Base-by-base conservation (phyloP, 768 basidiomycete species). In the Phlebiopsis gigantea region DNA sequence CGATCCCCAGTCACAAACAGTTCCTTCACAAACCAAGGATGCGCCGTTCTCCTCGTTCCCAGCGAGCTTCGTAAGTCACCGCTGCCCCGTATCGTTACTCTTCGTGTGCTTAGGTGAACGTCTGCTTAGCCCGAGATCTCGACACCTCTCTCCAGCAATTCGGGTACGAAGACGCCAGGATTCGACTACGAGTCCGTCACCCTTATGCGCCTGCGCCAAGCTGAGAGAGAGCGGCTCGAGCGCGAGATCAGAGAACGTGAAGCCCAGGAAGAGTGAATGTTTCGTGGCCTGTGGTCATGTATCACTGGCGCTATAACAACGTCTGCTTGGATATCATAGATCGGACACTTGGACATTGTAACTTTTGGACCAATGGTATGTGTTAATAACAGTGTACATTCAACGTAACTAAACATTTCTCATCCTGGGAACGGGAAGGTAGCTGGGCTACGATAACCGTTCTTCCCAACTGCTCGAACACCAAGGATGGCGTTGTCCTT, bases 121-220 rank as follows among this genome's bases (percentile, higher is more conserved):
- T n/a, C n/a, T 29, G 5, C 14, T 53, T 50, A 68, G 67, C 65
- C 67, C 14, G 64, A 66, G 29, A 4, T 63, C 2, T 46, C 55
- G 21, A 46, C 31, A 19, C 45, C 66, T 12, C 44, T 56, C 30
- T 19, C 60, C 5, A 44, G 57, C 8, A 58, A 66, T 21, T 58
- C 65, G 17, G 42, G 63, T 19, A 60, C 69, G 21, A 53, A 55
- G 9, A 49, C 41, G 4, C 22, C 45, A 0, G 79, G 79, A 1
- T 62, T 92, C 47, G 88, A 92, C 66, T 93, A 86, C 55, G 91
- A 93, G 70, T 82, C 85, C 2, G 65, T 92, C 57, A 93, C 89
- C 0, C 75, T 93, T 31, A 79, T 93, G 77, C 81, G 90, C 4
- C 74, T 94, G 66, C 77, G 90, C 31, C 88, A 93, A 65, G 89